These are phyloP conservation scores for Suillus subalutaceus DNA, from an alignment of 768 basidiomycete species.

Conservation along the genomic window DNA sequence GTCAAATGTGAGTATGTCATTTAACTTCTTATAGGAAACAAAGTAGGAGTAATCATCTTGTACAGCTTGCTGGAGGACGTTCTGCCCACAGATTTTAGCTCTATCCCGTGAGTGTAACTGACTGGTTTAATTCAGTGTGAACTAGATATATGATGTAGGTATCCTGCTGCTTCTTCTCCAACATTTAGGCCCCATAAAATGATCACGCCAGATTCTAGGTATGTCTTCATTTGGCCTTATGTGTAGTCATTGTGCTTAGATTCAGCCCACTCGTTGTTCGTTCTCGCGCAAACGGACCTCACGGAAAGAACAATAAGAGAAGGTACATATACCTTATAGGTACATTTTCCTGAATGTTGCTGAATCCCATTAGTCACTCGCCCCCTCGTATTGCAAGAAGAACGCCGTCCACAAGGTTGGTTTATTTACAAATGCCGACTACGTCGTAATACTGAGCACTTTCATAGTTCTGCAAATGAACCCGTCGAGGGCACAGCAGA, in stretches of 20 bases:
- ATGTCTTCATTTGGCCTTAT: background rate
- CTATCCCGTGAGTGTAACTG: slow-evolving; percentile 22
- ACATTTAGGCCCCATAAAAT: slow-evolving; percentile 24
- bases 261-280: slow-evolving; percentile 27
- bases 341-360: background rate
- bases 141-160: slow-evolving; percentile 15
- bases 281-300: slow-evolving; percentile 24
- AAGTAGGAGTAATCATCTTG: background rate
- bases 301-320: slow-evolving; percentile 4
- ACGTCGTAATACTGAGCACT: background rate
- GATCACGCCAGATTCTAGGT: slow-evolving; percentile 38
- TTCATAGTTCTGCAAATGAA: background rate
- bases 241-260: slow-evolving; percentile 10
- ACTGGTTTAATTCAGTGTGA: slow-evolving; percentile 5
- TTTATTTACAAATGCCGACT: background rate
- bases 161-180: slow-evolving; percentile 20
- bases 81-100: slow-evolving; percentile 29
- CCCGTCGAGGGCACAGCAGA: background rate
- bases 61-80: slow-evolving; percentile 4
- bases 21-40: background rate
- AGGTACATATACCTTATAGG: background rate
- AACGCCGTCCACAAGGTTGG: background rate
- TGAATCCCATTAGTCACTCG: slow-evolving; percentile 1
- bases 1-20: slow-evolving; percentile 23
- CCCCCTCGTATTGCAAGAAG: slow-evolving; percentile 1